Percentiles rank a stretch among this genome's conserved stretches.
These are phyloP conservation scores for Yamadazyma phyllophila DNA, from an alignment of 805 yeast genomes.

Conservation along the genomic window DNA sequence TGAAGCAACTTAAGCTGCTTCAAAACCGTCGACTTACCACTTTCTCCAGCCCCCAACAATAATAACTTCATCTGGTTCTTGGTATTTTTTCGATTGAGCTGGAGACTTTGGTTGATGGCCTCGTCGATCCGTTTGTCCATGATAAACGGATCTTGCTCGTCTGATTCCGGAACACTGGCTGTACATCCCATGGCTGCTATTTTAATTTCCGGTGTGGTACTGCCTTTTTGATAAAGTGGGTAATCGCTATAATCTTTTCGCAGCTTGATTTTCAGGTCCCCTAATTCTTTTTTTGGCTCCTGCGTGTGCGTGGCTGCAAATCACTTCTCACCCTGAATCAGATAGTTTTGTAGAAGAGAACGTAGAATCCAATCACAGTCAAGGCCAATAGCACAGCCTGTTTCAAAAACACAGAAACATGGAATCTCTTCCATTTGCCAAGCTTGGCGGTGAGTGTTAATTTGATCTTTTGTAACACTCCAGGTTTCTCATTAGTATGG, in stretches of 20 bases:
- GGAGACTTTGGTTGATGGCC: conserved; percentile 62
- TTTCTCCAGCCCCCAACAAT: conserved; percentile 91
- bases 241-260: not conserved
- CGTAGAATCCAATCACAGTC: conserved; percentile 20
- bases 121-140: conserved; percentile 55
- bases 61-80: conserved; percentile 66
- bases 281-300: conserved; percentile 1
- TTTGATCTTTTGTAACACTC: not conserved
- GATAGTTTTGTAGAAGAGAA: conserved; percentile 7
- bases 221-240: not conserved
- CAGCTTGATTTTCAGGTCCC: not conserved
- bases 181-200: conserved; percentile 65
- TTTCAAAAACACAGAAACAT: conserved; percentile 15
- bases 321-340: not conserved
- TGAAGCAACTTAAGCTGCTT: conserved; percentile 86
- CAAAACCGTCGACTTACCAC: conserved; percentile 89
- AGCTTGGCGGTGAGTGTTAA: not conserved
- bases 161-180: conserved; percentile 45
- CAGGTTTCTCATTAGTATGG: not conserved
- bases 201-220: not conserved
- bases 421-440: conserved; percentile 11
- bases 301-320: conserved; percentile 6
- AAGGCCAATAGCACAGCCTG: conserved; percentile 20
- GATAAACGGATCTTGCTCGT: conserved; percentile 53
- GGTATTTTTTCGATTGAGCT: conserved; percentile 48